phyloP scores from a whole-genome alignment of 352 stramenopile genomes.

The Peronospora belbahrii region DNA sequence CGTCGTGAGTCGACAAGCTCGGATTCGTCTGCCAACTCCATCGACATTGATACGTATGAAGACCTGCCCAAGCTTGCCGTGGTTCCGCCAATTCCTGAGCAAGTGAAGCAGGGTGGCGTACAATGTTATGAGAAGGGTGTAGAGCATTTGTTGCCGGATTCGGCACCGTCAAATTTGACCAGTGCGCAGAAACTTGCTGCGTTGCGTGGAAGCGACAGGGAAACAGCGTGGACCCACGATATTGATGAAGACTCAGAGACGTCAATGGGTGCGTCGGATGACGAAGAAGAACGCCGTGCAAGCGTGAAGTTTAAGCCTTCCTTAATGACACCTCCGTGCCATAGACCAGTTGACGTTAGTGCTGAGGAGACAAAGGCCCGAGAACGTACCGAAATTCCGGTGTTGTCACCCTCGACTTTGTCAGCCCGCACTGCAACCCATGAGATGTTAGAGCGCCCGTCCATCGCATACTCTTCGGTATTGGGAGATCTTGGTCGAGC shows the following conservation, averaged over 20 bases:
- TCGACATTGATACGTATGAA: constrained; percentile 66
- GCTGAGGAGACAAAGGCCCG: constrained; percentile 49
- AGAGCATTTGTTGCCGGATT: neutral
- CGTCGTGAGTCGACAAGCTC: constrained; percentile 44
- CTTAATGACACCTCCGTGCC: neutral
- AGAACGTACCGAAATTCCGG: constrained; percentile 37
- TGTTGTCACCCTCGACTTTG: constrained; percentile 34
- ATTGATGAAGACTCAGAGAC: constrained; percentile 33
- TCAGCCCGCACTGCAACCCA: constrained; percentile 33
- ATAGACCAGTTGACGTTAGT: constrained; percentile 19
- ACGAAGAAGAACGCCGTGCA: constrained; percentile 21
- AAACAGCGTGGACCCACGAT: constrained; percentile 12
- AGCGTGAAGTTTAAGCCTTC: constrained; percentile 5
- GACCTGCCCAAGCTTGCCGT: constrained; percentile 4
- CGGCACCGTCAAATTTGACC: neutral
- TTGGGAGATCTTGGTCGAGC: neutral
- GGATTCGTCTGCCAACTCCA: constrained; percentile 54
- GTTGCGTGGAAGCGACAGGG: constrained; percentile 8
- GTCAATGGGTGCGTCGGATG: constrained; percentile 31
- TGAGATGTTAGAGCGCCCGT: constrained; percentile 28
- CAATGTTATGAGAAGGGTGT: neutral
- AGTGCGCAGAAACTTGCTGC: neutral
- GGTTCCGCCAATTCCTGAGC: constrained; percentile 18
- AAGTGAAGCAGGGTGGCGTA: constrained; percentile 3
- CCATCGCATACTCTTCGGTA: constrained; percentile 19